Evolutionary conservation across 208 protist genomes (phyloP), one percentile per base, ranked within the genome.

Genomic region (Balamuthia mandrillaris): DNA sequence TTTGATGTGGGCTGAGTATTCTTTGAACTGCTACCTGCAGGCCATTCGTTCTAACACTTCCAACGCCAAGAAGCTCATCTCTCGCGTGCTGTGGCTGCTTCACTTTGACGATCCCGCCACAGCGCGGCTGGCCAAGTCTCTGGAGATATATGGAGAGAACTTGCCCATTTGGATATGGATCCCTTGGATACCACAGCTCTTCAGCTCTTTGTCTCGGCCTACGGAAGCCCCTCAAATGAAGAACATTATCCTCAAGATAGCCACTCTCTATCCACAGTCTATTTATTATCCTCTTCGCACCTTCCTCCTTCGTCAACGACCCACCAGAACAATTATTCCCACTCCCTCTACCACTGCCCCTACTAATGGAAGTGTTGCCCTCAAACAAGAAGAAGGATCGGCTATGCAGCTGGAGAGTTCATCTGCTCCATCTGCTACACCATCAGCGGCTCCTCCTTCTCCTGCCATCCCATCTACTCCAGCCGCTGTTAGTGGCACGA

Each of bases 1-100:
- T 3, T 16, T 3, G 21, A 44, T 39, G 21, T 90, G 88, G 87
- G 81, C 88, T 41, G 85, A 90, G 35, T 81, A 31, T 79, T 49
- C 88, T 1, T 45, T 90, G 3, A 72, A 42, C 47, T 90, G 88
- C 61, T 90, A 88, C 39, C 77, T 90, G 21, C 85, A 87, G 51
- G 85, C 41, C 0, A 70, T 87, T 74, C 33, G 5, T 4, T 42
- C 63, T 56, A 70, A 35, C 24, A 56, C 31, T 70, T 24, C 61
- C n/a, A n/a, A n/a, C n/a, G n/a, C n/a, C n/a, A n/a, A n/a, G n/a
- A n/a, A n/a, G 37, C 35, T 33, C 24, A n/a, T 74, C 1, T n/a
- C 31, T n/a, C 1, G 37, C n/a, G 63, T 49, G 5, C 4, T 74
- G 31, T 33, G 37, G 37, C 24, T 56, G 1, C 63, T 74, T 24